Conservation (phyloP, 2,329 filamentous ascomycete genomes). For the Chaetomium olivaceum region DNA sequence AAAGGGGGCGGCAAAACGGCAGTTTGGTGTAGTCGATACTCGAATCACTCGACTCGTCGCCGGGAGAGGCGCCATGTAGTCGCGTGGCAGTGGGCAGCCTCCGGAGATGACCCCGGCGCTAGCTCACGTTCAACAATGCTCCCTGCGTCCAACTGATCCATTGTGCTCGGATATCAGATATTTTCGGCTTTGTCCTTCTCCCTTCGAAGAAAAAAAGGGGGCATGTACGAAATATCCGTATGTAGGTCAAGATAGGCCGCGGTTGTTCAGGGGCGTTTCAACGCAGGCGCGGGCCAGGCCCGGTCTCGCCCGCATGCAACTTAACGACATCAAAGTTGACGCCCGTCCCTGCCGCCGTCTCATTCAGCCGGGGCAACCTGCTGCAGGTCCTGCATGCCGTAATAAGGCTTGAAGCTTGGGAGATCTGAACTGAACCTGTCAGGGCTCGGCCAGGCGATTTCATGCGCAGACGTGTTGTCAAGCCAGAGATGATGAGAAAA, state of each 20-base stretch:
- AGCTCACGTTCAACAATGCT: neutral
- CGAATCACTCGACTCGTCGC: neutral
- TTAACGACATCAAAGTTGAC: neutral
- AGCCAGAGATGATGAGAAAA: neutral
- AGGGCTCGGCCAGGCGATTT: neutral
- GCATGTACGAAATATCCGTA: neutral
- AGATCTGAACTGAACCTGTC: slow-evolving; percentile 7
- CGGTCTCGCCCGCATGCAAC: slow-evolving; percentile 11
- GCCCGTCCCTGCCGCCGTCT: slow-evolving; percentile 16
- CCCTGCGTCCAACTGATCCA: neutral
- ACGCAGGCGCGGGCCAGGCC: slow-evolving; percentile 13
- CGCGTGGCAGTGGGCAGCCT: slow-evolving; percentile 4
- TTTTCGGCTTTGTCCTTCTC: neutral
- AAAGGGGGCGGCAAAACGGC: neutral
- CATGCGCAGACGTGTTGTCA: neutral
- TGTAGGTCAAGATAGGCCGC: slow-evolving; percentile 9
- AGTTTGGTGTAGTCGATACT: neutral
- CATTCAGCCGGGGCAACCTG: slow-evolving; percentile 19
- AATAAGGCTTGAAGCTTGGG: neutral
- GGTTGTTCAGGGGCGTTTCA: slow-evolving; percentile 26
- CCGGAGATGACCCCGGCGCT: slow-evolving; percentile 1
- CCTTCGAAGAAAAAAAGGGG: neutral
- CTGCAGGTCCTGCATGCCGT: slow-evolving; percentile 16
- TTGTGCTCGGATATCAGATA: neutral
- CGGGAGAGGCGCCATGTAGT: neutral